phyloP scores from a whole-genome alignment of 768 basidiomycete genomes.

The Kwoniella dendrophila region DNA sequence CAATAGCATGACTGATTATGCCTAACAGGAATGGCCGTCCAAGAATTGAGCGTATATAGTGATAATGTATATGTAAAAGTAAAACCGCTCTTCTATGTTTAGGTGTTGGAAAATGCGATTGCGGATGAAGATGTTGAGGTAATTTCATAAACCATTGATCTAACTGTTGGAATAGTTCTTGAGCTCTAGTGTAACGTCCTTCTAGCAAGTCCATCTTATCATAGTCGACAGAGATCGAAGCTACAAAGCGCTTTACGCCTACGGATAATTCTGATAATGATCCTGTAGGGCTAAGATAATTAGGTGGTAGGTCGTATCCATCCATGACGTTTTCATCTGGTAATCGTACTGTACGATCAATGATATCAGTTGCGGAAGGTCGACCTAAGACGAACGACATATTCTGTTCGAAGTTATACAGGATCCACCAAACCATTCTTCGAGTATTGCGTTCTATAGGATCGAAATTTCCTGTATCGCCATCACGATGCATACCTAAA shows the following conservation, averaged over 20 bases:
- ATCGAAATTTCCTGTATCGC: constrained; percentile 23
- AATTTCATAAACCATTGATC: not conserved
- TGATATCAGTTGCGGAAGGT: constrained; percentile 12
- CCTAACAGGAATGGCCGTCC: constrained; percentile 18
- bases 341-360: constrained; percentile 9
- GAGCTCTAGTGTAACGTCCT: not conserved
- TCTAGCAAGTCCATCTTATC: not conserved
- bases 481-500: constrained; percentile 25
- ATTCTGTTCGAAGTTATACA: constrained; percentile 23
- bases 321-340: constrained; percentile 14
- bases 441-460: constrained; percentile 23
- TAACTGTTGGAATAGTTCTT: not conserved
- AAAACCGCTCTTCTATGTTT: constrained; percentile 11
- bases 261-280: not conserved
- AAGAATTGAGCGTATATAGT: constrained; percentile 4
- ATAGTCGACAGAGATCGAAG: constrained; percentile 6
- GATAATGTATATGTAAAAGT: constrained; percentile 9
- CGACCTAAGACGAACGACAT: constrained; percentile 17
- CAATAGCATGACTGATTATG: constrained; percentile 10
- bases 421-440: constrained; percentile 20
- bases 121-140: constrained; percentile 7
- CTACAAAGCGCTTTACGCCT: constrained; percentile 11
- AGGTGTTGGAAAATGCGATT: not conserved
- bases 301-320: not conserved
- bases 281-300: not conserved